These are phyloP conservation scores for Pouteria glomerata DNA, from an alignment of 148 eudicot genomes.

Conservation along the genomic window DNA sequence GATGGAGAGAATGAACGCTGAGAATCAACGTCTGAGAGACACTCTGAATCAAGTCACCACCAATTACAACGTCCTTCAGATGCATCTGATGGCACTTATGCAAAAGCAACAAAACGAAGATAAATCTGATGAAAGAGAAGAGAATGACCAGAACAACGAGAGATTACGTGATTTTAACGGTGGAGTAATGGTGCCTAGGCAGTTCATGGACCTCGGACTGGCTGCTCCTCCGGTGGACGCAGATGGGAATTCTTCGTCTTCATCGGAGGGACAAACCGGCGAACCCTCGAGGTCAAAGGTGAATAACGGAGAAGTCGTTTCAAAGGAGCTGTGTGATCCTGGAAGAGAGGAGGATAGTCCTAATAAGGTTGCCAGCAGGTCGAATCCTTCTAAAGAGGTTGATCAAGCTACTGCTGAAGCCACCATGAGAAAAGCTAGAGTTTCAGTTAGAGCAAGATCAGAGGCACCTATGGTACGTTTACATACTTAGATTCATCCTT, in stretches of 20 bases:
- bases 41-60: constrained; percentile 31
- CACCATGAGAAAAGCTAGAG: constrained; percentile 31
- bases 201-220: constrained; percentile 46
- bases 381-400: not conserved
- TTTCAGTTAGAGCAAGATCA: constrained; percentile 26
- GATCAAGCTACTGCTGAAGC: constrained; percentile 25
- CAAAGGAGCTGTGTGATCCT: too few relatives aligned
- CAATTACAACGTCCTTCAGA: constrained; percentile 36
- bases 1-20: constrained; percentile 32
- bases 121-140: not conserved
- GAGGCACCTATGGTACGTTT: constrained; percentile 27
- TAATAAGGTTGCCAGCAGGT: constrained; percentile 10
- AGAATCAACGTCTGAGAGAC: constrained; percentile 41
- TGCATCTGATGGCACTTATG: constrained; percentile 38
- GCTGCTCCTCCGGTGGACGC: constrained; percentile 13
- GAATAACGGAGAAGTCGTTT: constrained; percentile 8
- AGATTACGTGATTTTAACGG: too few relatives aligned
- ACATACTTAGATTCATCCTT: too few relatives aligned
- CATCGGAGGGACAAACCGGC: constrained; percentile 23
- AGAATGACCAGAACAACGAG: not conserved
- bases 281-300: constrained; percentile 13
- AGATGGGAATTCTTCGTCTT: constrained; percentile 21
- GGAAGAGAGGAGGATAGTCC: constrained; percentile 15
- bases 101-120: constrained; percentile 24
- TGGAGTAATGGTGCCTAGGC: constrained; percentile 30